Conservation (phyloP, 1,139 yeast species). For the Scheffersomyces illinoinensis region DNA sequence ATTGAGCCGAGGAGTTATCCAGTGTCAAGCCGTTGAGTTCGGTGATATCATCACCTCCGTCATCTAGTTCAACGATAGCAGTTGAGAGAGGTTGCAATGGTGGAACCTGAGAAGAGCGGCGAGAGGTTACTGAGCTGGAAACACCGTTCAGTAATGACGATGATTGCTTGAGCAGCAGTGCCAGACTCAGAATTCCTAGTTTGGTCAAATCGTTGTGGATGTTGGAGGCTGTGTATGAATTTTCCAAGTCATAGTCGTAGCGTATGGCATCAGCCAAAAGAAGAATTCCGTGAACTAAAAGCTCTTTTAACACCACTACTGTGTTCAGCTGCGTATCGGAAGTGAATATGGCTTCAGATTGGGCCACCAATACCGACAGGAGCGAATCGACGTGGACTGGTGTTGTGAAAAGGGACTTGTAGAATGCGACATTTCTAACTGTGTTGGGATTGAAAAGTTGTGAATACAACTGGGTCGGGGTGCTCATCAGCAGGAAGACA, state of each 20-base stretch:
- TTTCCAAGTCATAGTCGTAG: conserved; percentile 1
- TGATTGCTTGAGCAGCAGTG: background rate
- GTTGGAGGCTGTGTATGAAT: background rate
- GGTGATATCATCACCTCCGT: conserved; percentile 27
- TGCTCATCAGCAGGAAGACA: background rate
- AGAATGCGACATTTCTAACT: conserved; percentile 23
- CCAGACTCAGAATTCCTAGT: background rate
- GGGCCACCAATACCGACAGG: conserved; percentile 22
- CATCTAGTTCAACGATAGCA: conserved; percentile 11
- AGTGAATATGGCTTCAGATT: conserved; percentile 16
- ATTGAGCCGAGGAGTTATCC: conserved; percentile 6
- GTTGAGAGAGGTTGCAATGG: background rate
- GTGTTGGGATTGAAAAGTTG: conserved; percentile 23
- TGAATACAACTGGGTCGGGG: conserved; percentile 20
- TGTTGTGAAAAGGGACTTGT: conserved; percentile 25
- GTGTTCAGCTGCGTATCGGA: conserved; percentile 6
- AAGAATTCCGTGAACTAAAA: conserved; percentile 22
- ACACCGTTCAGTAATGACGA: background rate
- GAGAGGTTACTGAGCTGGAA: background rate
- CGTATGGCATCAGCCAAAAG: conserved; percentile 20
- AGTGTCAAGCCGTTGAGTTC: conserved; percentile 15
- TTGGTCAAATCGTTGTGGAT: background rate
- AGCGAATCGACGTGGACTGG: conserved; percentile 28
- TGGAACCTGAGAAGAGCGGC: background rate
- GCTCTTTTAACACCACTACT: conserved; percentile 15